Conservation (phyloP, 2,329 filamentous ascomycete genomes). For the Ceratocystis destructans region DNA sequence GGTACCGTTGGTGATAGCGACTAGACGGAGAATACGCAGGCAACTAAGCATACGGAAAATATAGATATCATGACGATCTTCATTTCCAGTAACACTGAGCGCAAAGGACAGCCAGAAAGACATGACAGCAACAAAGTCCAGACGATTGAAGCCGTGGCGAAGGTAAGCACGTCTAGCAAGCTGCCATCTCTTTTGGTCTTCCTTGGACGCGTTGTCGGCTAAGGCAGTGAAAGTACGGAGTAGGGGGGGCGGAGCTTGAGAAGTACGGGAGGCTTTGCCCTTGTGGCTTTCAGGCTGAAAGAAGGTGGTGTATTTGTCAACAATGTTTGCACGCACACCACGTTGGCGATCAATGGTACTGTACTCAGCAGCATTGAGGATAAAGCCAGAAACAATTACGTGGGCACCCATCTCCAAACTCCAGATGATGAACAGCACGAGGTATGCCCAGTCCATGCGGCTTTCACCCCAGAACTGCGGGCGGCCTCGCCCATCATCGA, state of each 20-base stretch:
- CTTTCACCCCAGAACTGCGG: conserved; percentile 51
- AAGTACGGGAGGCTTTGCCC: conserved; percentile 38
- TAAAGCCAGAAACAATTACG: conserved; percentile 82
- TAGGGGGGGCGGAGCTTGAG: conserved; percentile 25
- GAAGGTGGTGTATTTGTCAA: conserved; percentile 61
- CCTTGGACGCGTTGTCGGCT: conserved; percentile 46
- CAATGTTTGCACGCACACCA: conserved; percentile 58
- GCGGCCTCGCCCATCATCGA: conserved; percentile 44
- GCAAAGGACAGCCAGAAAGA: conserved; percentile 87
- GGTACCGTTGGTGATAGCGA: conserved; percentile 85
- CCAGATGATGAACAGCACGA: conserved; percentile 77
- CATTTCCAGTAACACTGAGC: conserved; percentile 55
- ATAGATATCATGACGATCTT: conserved; percentile 59
- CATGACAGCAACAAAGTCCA: conserved; percentile 90
- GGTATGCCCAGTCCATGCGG: conserved; percentile 64
- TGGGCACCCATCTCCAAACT: conserved; percentile 72
- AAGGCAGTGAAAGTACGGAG: conserved; percentile 53
- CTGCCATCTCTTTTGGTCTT: conserved; percentile 68
- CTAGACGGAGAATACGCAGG: conserved; percentile 77
- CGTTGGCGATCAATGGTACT: conserved; percentile 73
- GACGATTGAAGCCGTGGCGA: conserved; percentile 85
- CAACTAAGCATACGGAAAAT: conserved; percentile 96
- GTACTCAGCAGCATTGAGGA: conserved; percentile 82
- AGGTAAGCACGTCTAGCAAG: conserved; percentile 85
- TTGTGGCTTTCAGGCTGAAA: conserved; percentile 70